These are phyloP conservation scores for Aspergillus tamarii DNA, from an alignment of 2,329 filamentous ascomycete species.

Conservation along the genomic window DNA sequence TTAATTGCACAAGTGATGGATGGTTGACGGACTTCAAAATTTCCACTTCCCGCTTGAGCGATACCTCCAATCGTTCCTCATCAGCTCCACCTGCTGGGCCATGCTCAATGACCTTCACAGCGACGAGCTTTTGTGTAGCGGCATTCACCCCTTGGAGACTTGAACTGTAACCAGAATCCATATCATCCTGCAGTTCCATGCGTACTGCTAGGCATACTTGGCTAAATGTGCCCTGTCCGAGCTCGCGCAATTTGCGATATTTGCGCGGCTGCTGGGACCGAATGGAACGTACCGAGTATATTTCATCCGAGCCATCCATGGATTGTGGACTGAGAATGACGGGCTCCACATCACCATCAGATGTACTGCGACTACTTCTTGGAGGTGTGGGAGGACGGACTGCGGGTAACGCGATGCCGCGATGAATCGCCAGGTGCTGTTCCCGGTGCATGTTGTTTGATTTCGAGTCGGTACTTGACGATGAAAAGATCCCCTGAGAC, in stretches of 20 bases:
- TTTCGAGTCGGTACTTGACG: constrained; percentile 48
- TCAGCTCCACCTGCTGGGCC: constrained; percentile 91
- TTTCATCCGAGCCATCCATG: constrained; percentile 51
- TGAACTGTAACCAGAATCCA: constrained; percentile 13
- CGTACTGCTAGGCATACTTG: constrained; percentile 90
- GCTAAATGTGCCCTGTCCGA: constrained; percentile 95
- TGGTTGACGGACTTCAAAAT: constrained; percentile 88
- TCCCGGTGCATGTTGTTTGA: constrained; percentile 68
- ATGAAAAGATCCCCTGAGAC: constrained; percentile 51
- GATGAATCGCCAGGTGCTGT: constrained; percentile 74
- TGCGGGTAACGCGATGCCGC: constrained; percentile 68
- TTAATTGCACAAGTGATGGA: constrained; percentile 86
- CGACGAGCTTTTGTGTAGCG: constrained; percentile 77
- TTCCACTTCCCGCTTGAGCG: constrained; percentile 90
- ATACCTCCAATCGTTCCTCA: constrained; percentile 89
- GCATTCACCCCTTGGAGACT: constrained; percentile 20
- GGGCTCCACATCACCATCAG: constrained; percentile 54
- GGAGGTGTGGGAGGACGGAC: constrained; percentile 77
- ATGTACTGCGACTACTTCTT: constrained; percentile 67
- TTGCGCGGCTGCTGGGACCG: constrained; percentile 70
- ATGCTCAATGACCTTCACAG: constrained; percentile 93
- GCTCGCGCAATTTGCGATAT: constrained; percentile 77
- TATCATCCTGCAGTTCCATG: constrained; percentile 59
- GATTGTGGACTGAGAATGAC: constrained; percentile 27
- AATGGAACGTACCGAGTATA: constrained; percentile 71